A percentile compares a stretch with the other conserved stretches of the same genome.
These are phyloP conservation scores for Solanum neorickii DNA, from an alignment of 257 asterid species.

Conservation along the genomic window DNA sequence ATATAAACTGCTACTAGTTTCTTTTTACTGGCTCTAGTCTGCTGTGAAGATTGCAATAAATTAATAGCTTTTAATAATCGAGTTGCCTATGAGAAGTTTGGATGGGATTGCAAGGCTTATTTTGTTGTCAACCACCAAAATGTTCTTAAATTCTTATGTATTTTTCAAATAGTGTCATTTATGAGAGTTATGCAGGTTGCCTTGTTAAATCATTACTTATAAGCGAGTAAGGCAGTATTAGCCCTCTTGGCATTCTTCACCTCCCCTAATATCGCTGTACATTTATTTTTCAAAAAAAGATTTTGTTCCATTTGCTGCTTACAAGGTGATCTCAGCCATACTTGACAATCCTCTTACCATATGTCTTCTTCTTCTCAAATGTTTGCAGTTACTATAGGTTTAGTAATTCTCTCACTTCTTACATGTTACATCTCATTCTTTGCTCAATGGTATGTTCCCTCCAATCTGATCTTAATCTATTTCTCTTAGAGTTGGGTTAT, in stretches of 20 bases:
- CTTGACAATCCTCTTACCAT: not conserved
- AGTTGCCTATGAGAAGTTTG: not conserved
- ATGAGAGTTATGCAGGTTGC: not conserved
- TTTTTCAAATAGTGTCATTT: not conserved
- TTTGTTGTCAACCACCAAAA: not conserved
- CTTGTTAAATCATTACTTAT: not conserved
- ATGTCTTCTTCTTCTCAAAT: not conserved
- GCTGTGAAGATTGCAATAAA: not conserved
- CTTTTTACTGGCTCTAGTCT: not conserved
- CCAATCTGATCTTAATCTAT: not conserved
- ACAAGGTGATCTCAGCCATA: not conserved
- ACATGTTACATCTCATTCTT: not conserved
- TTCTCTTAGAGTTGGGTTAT: not conserved
- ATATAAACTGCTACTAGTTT: not conserved
- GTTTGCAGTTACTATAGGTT: not conserved
- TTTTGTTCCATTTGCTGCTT: not conserved
- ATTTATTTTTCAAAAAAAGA: not conserved
- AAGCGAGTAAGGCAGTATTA: not conserved
- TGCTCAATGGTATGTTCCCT: not conserved
- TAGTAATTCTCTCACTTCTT: not conserved
- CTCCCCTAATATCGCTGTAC: not conserved
- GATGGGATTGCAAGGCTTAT: not conserved
- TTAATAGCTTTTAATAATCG: not conserved
- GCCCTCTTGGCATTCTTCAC: not conserved
- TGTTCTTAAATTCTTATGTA: not conserved